phyloP scores from a whole-genome alignment of 192 early-diverging fungal species.

The Diversispora epigaea region DNA sequence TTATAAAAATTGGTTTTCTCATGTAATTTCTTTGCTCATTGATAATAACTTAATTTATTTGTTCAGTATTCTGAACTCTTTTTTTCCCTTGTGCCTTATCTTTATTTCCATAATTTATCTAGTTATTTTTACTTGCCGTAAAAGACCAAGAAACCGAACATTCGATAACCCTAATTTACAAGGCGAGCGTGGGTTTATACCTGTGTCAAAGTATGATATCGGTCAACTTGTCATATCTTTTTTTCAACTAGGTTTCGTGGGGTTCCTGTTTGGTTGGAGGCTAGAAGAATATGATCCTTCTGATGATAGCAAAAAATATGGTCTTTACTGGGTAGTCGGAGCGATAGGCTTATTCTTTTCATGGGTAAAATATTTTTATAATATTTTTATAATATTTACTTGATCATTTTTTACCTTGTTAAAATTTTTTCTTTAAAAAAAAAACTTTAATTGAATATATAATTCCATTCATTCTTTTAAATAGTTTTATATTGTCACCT shows the following conservation, averaged over 20 bases:
- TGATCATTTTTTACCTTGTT: neutral
- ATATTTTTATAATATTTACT: too few species aligned
- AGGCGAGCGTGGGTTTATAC: slow-evolving; percentile 8
- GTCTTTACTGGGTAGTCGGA: slow-evolving; percentile 29
- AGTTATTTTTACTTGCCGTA: neutral
- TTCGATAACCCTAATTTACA: neutral
- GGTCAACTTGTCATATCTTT: slow-evolving; percentile 31
- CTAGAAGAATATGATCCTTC: slow-evolving; percentile 30
- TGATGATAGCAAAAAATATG: neutral
- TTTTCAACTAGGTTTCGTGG: slow-evolving; percentile 27
- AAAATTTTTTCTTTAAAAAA: neutral
- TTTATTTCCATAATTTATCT: slow-evolving; percentile 12
- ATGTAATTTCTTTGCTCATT: neutral
- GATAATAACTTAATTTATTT: neutral
- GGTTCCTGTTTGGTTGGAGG: slow-evolving; percentile 29
- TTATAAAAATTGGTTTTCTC: slow-evolving; percentile 10
- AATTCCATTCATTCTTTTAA: neutral
- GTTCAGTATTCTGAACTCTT: slow-evolving; percentile 24
- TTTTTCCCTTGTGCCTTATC: slow-evolving; percentile 5
- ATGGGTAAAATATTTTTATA: slow-evolving; percentile 28
- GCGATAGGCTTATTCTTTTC: slow-evolving; percentile 31
- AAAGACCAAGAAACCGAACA: neutral
- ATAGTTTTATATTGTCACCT: slow-evolving; percentile 29
- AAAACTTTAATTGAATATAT: neutral
- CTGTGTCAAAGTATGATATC: slow-evolving; percentile 29